phyloP scores from a whole-genome alignment of 306 rosid species.

The Abrus pulchellus region DNA sequence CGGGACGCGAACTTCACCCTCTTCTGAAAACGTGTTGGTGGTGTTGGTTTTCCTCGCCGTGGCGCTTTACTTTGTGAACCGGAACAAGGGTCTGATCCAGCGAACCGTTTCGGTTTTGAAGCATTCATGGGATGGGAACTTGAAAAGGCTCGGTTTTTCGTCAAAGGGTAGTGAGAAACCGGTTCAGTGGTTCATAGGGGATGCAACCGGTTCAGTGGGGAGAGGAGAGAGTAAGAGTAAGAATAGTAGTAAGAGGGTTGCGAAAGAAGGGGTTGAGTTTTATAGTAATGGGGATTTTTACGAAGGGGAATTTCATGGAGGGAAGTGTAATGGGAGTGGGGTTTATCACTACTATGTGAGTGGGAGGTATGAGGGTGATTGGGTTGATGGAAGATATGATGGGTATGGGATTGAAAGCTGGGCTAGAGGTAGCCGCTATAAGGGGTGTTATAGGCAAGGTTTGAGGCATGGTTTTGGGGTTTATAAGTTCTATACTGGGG shows the following conservation, averaged over 20 bases:
- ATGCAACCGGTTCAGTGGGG: conserved; percentile 11
- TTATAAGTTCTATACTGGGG: conserved; percentile 82
- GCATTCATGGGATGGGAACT: conserved; percentile 65
- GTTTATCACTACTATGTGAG: conserved; percentile 76
- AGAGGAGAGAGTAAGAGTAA: neutral
- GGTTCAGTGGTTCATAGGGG: conserved; percentile 89
- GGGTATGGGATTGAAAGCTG: conserved; percentile 87
- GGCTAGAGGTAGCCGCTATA: conserved; percentile 82
- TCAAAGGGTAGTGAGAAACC: conserved; percentile 56
- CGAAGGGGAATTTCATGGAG: conserved; percentile 81
- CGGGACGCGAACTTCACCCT: conserved; percentile 44
- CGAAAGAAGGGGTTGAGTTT: conserved; percentile 77
- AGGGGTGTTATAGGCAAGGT: conserved; percentile 79
- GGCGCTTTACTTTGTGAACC: conserved; percentile 63
- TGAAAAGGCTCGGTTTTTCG: conserved; percentile 57
- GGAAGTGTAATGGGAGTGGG: conserved; percentile 80
- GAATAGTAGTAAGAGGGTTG: conserved; percentile 28
- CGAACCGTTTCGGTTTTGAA: conserved; percentile 59
- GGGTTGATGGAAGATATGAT: conserved; percentile 83
- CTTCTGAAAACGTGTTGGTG: conserved; percentile 75
- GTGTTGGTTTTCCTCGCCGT: conserved; percentile 72
- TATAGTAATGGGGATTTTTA: conserved; percentile 87
- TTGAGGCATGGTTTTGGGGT: conserved; percentile 85
- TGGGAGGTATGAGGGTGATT: conserved; percentile 84
- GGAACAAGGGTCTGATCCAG: conserved; percentile 67